Conservation (phyloP, 202 grass and related monocot genomes). For the Schoenoplectus tabernaemontani region DNA sequence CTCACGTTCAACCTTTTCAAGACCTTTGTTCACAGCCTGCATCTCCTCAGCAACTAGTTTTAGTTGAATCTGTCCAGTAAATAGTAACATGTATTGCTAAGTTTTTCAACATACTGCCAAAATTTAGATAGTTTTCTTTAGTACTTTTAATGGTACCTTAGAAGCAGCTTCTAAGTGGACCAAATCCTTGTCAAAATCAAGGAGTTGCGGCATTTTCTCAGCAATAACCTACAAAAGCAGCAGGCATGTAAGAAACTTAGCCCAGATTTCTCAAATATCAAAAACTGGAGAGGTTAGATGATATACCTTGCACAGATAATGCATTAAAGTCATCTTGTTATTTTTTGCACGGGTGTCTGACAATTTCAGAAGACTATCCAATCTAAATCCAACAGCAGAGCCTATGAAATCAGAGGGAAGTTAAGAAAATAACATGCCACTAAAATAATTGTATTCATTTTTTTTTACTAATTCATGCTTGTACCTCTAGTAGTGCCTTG, state of each 20-base stretch:
- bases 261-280: background rate
- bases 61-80: conserved; percentile 63
- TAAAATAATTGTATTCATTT: conserved; percentile 19
- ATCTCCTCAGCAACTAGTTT: conserved; percentile 93
- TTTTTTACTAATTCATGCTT: background rate
- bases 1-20: conserved; percentile 98
- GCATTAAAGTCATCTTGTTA: conserved; percentile 95
- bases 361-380: conserved; percentile 96
- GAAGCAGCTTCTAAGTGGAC: conserved; percentile 97
- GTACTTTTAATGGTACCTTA: conserved; percentile 46
- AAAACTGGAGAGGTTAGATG: background rate
- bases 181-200: conserved; percentile 99
- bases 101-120: conserved; percentile 6
- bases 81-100: background rate
- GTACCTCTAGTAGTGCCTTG: conserved; percentile 86
- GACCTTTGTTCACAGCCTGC: conserved; percentile 98
- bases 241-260: background rate
- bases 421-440: conserved; percentile 20
- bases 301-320: conserved; percentile 98
- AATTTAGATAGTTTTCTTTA: background rate
- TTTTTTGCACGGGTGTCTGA: conserved; percentile 91
- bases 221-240: conserved; percentile 57
- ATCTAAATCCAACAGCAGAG: conserved; percentile 93
- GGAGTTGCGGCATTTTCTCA: conserved; percentile 83
- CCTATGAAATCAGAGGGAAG: conserved; percentile 37